A percentile compares a stretch with the other conserved stretches of the same genome.
These are phyloP conservation scores for Myxozyma mucilagina DNA, from an alignment of 805 yeast species.

Conservation along the genomic window DNA sequence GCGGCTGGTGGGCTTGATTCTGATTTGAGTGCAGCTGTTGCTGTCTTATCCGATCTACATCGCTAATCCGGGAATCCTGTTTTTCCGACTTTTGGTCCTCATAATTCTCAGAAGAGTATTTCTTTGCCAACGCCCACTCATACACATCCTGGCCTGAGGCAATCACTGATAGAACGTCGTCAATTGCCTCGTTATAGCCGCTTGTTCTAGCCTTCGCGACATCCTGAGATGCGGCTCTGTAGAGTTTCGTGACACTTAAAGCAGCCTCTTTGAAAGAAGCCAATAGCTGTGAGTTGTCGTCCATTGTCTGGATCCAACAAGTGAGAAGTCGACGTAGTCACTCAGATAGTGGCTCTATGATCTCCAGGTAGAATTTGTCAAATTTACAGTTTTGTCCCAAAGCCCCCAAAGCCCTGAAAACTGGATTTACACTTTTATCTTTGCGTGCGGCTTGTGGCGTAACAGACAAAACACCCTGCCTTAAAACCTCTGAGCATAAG, in stretches of 20 bases:
- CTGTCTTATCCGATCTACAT: background rate
- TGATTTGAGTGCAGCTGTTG: background rate
- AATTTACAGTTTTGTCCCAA: background rate
- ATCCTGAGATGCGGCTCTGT: constrained; percentile 59
- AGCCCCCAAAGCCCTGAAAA: too few species aligned
- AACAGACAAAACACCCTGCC: background rate
- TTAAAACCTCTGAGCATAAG: background rate
- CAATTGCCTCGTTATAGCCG: constrained; percentile 64
- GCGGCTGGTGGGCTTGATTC: background rate
- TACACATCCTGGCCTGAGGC: constrained; percentile 30
- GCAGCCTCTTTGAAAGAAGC: constrained; percentile 72
- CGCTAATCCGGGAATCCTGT: background rate
- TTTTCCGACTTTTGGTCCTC: background rate
- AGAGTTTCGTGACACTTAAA: constrained; percentile 65
- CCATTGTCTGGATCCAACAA: constrained; percentile 6
- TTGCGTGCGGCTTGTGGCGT: constrained; percentile 7
- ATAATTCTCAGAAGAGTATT: constrained; percentile 10
- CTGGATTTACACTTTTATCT: too few species aligned
- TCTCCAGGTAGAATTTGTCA: background rate
- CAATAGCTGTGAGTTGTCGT: constrained; percentile 56
- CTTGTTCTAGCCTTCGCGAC: constrained; percentile 50
- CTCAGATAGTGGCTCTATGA: too few species aligned
- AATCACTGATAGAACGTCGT: constrained; percentile 49
- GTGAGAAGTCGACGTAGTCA: too few species aligned
- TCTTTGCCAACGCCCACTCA: constrained; percentile 30